Conservation (phyloP, 2,329 filamentous ascomycete genomes). For the Penicillium digitatum region DNA sequence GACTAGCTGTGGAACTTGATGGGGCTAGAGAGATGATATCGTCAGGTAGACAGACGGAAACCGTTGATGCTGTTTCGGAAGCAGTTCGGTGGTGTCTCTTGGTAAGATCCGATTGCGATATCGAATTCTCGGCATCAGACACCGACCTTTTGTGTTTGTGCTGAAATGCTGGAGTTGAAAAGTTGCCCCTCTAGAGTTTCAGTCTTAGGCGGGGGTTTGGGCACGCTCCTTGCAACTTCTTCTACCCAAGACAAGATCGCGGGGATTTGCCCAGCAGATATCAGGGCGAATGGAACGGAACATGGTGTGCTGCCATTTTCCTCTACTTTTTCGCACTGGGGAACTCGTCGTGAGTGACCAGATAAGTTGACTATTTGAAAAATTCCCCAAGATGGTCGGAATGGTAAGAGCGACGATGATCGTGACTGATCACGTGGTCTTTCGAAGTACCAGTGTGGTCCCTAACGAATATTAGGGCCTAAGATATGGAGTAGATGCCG, state of each 20-base stretch:
- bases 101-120: background rate
- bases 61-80: background rate
- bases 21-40: background rate
- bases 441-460: no score
- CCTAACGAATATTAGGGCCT: no score
- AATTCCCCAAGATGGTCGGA: no score
- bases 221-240: constrained; percentile 1
- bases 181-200: background rate
- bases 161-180: background rate
- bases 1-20: background rate
- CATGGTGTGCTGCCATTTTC: background rate
- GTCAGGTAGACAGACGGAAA: background rate
- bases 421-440: no score
- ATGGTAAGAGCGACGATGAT: no score
- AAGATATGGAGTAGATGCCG: no score
- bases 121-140: background rate
- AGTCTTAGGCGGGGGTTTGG: background rate
- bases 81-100: background rate
- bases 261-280: background rate
- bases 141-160: background rate
- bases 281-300: background rate
- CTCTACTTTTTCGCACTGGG: background rate
- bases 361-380: background rate
- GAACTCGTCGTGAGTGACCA: background rate
- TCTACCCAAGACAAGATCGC: background rate